phyloP scores from a whole-genome alignment of 345 rosid species.

The Ailanthus altissimus region DNA sequence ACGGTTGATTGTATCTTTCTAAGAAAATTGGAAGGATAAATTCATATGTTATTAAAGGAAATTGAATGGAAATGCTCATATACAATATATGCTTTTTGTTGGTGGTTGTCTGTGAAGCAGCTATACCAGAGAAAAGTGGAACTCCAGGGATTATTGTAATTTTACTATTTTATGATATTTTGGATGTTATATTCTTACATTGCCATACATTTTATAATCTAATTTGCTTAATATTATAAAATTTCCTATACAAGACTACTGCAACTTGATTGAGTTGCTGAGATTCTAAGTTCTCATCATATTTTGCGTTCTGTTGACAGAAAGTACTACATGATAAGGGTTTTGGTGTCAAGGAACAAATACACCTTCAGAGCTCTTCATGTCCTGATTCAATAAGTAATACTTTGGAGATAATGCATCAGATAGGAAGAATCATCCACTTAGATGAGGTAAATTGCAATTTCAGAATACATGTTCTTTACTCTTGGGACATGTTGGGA shows the following conservation, averaged over 20 bases:
- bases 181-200: neutral
- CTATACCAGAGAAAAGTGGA: too few relatives aligned
- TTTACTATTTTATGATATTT: neutral
- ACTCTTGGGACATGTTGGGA: neutral
- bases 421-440: conserved; percentile 60
- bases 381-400: conserved; percentile 37
- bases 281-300: neutral
- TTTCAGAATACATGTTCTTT: neutral
- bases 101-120: too few relatives aligned
- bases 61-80: too few relatives aligned
- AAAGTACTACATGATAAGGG: conserved; percentile 56
- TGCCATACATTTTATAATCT: neutral
- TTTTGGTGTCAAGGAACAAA: conserved; percentile 46
- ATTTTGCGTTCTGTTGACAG: conserved; percentile 36
- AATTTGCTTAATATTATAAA: neutral
- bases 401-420: conserved; percentile 52
- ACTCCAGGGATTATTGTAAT: neutral
- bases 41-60: too few relatives aligned
- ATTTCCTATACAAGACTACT: neutral
- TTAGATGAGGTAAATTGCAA: conserved; percentile 64
- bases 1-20: conserved; percentile 4
- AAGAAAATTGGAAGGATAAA: neutral
- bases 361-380: conserved; percentile 36
- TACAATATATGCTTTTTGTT: too few relatives aligned
- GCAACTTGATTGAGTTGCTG: neutral